Evolutionary conservation across 345 rosid species (phyloP).

Genomic region (Jatropha curcas): DNA sequence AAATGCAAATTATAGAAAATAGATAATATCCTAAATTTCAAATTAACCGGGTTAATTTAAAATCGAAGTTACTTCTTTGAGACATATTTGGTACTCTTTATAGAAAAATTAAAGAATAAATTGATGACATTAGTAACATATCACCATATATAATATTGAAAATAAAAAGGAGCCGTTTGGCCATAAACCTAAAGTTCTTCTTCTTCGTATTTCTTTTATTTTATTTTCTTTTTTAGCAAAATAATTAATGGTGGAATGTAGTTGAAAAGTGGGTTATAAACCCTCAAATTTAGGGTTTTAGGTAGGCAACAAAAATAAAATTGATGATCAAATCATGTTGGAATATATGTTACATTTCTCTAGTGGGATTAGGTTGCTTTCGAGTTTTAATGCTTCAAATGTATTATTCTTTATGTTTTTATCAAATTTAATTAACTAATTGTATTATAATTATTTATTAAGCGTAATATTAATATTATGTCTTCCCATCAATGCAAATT

Average conservation of each 20-base stretch:
- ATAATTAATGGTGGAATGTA: conserved; percentile 1
- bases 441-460: not conserved
- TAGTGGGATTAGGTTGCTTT: conserved; percentile 28
- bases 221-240: no score
- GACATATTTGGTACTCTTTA: not conserved
- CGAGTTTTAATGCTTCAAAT: not conserved
- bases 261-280: conserved; percentile 23
- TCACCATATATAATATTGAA: no score
- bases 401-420: not conserved
- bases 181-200: no score
- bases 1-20: not conserved
- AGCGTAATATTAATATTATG: not conserved
- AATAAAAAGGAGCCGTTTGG: no score
- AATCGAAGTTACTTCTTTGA: not conserved
- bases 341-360: conserved; percentile 15
- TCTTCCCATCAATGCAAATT: not conserved
- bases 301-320: conserved; percentile 9
- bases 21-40: not conserved
- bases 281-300: conserved; percentile 26
- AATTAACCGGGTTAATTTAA: not conserved
- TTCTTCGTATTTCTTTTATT: no score
- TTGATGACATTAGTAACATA: no score
- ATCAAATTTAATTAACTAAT: not conserved
- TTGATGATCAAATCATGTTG: conserved; percentile 3
- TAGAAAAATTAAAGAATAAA: no score